A percentile compares a stretch with the other conserved stretches of the same genome.
phyloP scores from a whole-genome alignment of 2,329 filamentous ascomycete species.

The Penicillium sp. region DNA sequence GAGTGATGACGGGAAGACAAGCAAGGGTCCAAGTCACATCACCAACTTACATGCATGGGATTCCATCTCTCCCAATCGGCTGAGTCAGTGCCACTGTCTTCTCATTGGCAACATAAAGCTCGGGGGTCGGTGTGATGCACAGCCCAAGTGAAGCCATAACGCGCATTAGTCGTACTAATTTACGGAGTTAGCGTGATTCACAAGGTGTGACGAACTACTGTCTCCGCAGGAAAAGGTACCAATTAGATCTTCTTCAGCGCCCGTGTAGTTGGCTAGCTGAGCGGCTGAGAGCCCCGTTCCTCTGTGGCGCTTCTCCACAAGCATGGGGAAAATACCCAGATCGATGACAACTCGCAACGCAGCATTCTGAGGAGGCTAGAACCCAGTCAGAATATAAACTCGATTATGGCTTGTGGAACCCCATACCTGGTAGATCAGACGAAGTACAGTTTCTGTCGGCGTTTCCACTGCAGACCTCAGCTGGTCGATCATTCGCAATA shows the following conservation, averaged over 20 bases:
- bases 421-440: slow-evolving; percentile 36
- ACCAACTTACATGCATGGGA: slow-evolving; percentile 30
- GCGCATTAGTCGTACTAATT: slow-evolving; percentile 32
- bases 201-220: background rate
- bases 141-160: slow-evolving; percentile 30
- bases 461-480: slow-evolving; percentile 31
- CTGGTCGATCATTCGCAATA: slow-evolving; percentile 30
- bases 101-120: slow-evolving; percentile 27
- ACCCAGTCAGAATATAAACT: background rate
- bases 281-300: slow-evolving; percentile 24
- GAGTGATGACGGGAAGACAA: background rate
- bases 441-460: slow-evolving; percentile 32
- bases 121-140: slow-evolving; percentile 19
- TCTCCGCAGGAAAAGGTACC: slow-evolving; percentile 18
- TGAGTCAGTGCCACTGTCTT: slow-evolving; percentile 28
- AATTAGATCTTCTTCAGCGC: slow-evolving; percentile 31
- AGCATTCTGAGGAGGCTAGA: slow-evolving; percentile 35
- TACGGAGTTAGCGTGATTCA: background rate
- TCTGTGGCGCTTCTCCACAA: slow-evolving; percentile 21
- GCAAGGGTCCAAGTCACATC: background rate
- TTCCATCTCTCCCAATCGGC: slow-evolving; percentile 30
- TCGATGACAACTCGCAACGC: slow-evolving; percentile 33
- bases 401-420: background rate
- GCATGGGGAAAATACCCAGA: slow-evolving; percentile 28
- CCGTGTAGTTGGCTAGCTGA: slow-evolving; percentile 28